phyloP scores from a whole-genome alignment of 768 basidiomycete species.

The Trametes sanguinea region DNA sequence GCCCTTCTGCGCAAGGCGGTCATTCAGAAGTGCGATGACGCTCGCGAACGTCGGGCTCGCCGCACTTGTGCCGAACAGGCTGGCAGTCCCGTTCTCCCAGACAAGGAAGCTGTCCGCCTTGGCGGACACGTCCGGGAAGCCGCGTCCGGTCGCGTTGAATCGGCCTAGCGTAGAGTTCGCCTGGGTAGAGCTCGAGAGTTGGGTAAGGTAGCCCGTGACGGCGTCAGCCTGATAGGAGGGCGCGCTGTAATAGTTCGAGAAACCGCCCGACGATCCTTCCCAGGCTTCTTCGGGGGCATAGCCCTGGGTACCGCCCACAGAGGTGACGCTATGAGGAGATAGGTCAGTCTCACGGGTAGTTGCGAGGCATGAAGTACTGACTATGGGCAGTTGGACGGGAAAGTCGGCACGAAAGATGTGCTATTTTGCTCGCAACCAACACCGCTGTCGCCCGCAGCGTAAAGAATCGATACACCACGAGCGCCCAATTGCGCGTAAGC shows the following conservation, averaged over 20 bases:
- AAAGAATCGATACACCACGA: conserved; percentile 38
- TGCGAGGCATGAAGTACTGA: conserved; percentile 2
- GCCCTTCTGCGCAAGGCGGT: conserved; percentile 32
- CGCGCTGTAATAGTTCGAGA: conserved; percentile 60
- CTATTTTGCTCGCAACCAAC: conserved; percentile 48
- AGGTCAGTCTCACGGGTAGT: background rate
- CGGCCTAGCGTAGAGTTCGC: conserved; percentile 50
- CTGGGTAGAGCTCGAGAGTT: conserved; percentile 46
- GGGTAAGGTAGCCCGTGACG: conserved; percentile 46
- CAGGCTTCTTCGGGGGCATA: conserved; percentile 55
- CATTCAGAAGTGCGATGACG: conserved; percentile 39
- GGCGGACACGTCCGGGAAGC: conserved; percentile 51
- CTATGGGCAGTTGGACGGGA: conserved; percentile 53
- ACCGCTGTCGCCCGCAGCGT: conserved; percentile 41
- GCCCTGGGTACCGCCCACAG: conserved; percentile 62
- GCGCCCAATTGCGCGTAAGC: conserved; percentile 38
- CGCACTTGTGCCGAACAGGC: conserved; percentile 36
- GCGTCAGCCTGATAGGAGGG: conserved; percentile 54
- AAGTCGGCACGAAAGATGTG: conserved; percentile 51
- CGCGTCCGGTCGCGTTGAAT: conserved; percentile 41
- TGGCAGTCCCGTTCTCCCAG: conserved; percentile 14
- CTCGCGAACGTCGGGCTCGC: conserved; percentile 38
- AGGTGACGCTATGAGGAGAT: conserved; percentile 42
- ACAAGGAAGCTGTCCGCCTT: conserved; percentile 37
- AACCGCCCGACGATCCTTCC: conserved; percentile 68